These are phyloP conservation scores for Ascochyta clinopodiicola DNA, from an alignment of 2,329 filamentous ascomycete species.

Conservation along the genomic window DNA sequence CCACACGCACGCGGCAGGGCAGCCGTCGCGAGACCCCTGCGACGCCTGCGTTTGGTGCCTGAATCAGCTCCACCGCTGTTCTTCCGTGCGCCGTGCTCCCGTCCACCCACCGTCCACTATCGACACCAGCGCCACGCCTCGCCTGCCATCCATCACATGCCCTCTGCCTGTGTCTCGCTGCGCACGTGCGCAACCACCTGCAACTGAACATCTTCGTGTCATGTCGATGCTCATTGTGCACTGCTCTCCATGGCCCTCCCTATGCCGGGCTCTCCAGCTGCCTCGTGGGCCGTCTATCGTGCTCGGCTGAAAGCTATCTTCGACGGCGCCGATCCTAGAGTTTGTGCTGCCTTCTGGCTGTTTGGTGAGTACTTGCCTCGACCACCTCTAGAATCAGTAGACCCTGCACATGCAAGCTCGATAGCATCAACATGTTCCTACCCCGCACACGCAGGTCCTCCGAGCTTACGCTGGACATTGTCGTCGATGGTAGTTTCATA, in stretches of 20 bases:
- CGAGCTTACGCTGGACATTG: too few species aligned
- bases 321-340: constrained; percentile 70
- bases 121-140: constrained; percentile 2
- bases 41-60: constrained; percentile 15
- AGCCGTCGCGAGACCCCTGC: constrained; percentile 8
- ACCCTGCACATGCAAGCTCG: too few species aligned
- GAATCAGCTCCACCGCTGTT: constrained; percentile 9
- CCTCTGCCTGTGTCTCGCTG: neutral
- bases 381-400: neutral
- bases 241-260: constrained; percentile 51
- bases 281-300: constrained; percentile 77
- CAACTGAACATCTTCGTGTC: neutral
- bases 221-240: constrained; percentile 1
- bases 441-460: too few species aligned
- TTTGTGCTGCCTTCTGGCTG: constrained; percentile 87
- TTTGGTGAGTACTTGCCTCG: constrained; percentile 67
- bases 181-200: constrained; percentile 17
- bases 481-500: too few species aligned
- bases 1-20: neutral
- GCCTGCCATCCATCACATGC: constrained; percentile 10
- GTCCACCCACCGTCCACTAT: too few species aligned
- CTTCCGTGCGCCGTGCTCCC: constrained; percentile 3
- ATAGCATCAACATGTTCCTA: too few species aligned
- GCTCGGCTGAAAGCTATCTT: constrained; percentile 70
- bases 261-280: constrained; percentile 63